Evolutionary conservation across 345 rosid species (phyloP).

Genomic region (Pugionium cornutum): DNA sequence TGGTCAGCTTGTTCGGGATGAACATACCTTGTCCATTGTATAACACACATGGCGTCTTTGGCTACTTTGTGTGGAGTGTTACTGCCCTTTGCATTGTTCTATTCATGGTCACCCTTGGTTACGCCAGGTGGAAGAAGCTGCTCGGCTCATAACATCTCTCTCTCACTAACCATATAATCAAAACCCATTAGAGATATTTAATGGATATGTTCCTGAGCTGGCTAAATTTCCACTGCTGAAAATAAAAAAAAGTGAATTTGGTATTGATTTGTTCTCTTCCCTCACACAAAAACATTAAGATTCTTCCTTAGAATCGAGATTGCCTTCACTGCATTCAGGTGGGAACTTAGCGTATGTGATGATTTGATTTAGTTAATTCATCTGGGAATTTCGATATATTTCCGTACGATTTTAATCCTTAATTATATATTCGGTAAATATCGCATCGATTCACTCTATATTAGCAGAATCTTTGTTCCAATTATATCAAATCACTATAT

Average conservation of each 20-base stretch:
- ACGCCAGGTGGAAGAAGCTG: conserved; percentile 94
- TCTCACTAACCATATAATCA: conserved; percentile 7
- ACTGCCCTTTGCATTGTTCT: conserved; percentile 54
- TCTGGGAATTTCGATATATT: too few relatives aligned
- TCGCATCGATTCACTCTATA: too few relatives aligned
- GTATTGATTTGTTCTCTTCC: background rate
- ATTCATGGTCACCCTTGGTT: conserved; percentile 73
- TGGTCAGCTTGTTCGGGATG: conserved; percentile 71
- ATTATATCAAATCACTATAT: too few relatives aligned
- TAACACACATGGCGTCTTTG: conserved; percentile 46
- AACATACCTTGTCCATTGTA: conserved; percentile 68
- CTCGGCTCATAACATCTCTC: conserved; percentile 54
- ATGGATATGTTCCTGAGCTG: background rate
- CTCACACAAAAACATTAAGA: too few relatives aligned
- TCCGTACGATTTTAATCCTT: too few relatives aligned
- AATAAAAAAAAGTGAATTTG: background rate
- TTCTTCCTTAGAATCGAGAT: too few relatives aligned
- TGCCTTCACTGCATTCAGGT: too few relatives aligned
- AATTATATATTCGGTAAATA: too few relatives aligned
- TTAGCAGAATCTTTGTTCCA: too few relatives aligned
- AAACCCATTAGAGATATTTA: conserved; percentile 13
- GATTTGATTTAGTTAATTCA: too few relatives aligned
- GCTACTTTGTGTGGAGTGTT: conserved; percentile 53
- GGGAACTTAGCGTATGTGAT: too few relatives aligned
- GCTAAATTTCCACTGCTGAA: too few relatives aligned